These are phyloP conservation scores for Nannochloropsis gaditana DNA, from an alignment of 108 stramenopile genomes.

Conservation along the genomic window DNA sequence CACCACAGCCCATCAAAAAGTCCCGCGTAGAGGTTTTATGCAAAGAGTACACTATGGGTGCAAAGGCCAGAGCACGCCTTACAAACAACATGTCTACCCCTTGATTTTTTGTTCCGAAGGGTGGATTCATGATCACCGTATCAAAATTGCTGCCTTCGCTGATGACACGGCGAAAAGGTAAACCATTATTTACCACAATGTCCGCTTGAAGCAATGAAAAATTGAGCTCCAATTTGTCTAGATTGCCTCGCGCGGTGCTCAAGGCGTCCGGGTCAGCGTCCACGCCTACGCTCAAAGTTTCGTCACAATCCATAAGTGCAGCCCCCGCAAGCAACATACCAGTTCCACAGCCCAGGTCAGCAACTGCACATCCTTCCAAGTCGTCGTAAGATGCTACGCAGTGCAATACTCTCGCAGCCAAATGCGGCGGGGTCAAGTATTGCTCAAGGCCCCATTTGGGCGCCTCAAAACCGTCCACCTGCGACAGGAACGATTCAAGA, in stretches of 20 bases:
- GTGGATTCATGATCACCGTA: constrained; percentile 58
- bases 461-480: constrained; percentile 61
- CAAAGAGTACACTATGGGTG: constrained; percentile 80
- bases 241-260: constrained; percentile 54
- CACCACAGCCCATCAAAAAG: constrained; percentile 54
- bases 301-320: constrained; percentile 62
- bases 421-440: constrained; percentile 73
- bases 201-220: constrained; percentile 49
- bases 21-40: constrained; percentile 85
- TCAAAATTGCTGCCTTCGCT: constrained; percentile 40
- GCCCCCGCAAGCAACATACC: constrained; percentile 75
- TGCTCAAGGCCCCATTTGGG: constrained; percentile 76
- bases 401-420: constrained; percentile 68
- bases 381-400: constrained; percentile 58
- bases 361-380: constrained; percentile 55
- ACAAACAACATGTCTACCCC: constrained; percentile 52
- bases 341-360: constrained; percentile 91
- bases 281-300: constrained; percentile 60
- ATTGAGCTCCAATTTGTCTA: constrained; percentile 30
- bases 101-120: constrained; percentile 54
- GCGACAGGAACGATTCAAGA: constrained; percentile 74
- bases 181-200: constrained; percentile 24
- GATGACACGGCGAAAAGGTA: constrained; percentile 25
- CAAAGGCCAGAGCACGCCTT: constrained; percentile 42
- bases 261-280: constrained; percentile 79